phyloP scores from a whole-genome alignment of 2,329 filamentous ascomycete genomes.

The Hypoxylon sp. region DNA sequence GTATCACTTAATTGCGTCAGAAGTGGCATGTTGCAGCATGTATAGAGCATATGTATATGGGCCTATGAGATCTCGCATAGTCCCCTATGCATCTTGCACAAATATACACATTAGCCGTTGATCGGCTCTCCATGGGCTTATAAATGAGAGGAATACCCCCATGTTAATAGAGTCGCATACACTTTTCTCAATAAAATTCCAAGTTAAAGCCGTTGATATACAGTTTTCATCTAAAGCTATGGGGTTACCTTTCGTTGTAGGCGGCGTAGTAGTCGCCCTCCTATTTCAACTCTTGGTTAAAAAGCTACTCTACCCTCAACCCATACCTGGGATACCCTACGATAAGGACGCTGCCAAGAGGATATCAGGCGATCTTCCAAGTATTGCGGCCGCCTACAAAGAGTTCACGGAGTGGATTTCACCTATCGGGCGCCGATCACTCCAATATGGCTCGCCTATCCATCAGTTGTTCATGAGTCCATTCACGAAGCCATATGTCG shows the following conservation, averaged over 20 bases:
- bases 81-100: not conserved
- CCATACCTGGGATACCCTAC: slow-evolving; percentile 38
- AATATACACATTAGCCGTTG: not conserved
- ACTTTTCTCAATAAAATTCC: not conserved
- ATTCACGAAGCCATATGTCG: slow-evolving; percentile 31
- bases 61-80: not conserved
- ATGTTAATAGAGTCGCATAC: not conserved
- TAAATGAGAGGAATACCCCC: not conserved
- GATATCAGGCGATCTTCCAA: slow-evolving; percentile 39
- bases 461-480: slow-evolving; percentile 36
- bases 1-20: not conserved
- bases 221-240: not conserved
- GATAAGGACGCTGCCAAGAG: slow-evolving; percentile 29
- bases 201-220: not conserved
- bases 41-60: too few relatives aligned
- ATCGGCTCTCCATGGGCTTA: not conserved
- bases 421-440: slow-evolving; percentile 27
- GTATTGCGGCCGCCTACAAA: slow-evolving; percentile 21
- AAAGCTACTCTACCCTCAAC: slow-evolving; percentile 31
- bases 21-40: not conserved
- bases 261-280: not conserved
- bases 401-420: slow-evolving; percentile 19
- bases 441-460: slow-evolving; percentile 31
- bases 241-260: not conserved
- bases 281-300: slow-evolving; percentile 7